Evolutionary conservation across 106 monocot genomes (phyloP), one percentile per base, ranked within the genome.

Genomic region (Allium fistulosum): DNA sequence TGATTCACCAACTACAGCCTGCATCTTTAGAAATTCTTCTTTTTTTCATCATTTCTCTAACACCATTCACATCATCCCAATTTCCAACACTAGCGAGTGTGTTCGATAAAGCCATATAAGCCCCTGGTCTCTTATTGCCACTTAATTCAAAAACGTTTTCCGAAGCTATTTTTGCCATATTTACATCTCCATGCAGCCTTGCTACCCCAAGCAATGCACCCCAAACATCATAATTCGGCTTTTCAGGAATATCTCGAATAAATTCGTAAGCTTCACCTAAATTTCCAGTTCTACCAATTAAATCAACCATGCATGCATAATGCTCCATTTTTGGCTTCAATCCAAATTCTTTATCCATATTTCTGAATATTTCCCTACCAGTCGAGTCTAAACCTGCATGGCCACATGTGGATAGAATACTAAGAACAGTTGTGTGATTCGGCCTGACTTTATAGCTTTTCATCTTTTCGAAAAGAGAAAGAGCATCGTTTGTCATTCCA

Each of bases 61-160:
- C 93, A 59, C 81, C 61, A 68, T 62, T 59, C 37, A 93, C 99
- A 60, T 78, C 80, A 14, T 79, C 72, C 99, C 99, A 99, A 59
- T 81, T 74, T 18, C 83, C 99, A 17, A 78, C 89, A 8, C 74
- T 82, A 2, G 99, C 99, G 57, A 87, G 83, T 4, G 84, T 76
- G 56, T 99, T 93, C 2, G 99, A 93, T 48, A 99, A 69, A 59
- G 99, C 86, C 76, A 99, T 70, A 72, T 99, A 99, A 59, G 99
- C 89, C 18, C 99, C 99, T 4, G 99, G 87, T 16, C 93, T 90
- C 52, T 72, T 68, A 17, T 71, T 55, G 62, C 53, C 66, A 10
- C 71, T 76, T 78, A 83, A 58, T 72, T 87, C 69, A 56, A 99
- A 90, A 11, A 93, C 69, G 76, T 93, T 89, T 49, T 76, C 77